Percentiles rank a stretch among this genome's conserved stretches.
These are phyloP conservation scores for Picea glauca DNA, from an alignment of 75 land plant genomes.

Conservation along the genomic window DNA sequence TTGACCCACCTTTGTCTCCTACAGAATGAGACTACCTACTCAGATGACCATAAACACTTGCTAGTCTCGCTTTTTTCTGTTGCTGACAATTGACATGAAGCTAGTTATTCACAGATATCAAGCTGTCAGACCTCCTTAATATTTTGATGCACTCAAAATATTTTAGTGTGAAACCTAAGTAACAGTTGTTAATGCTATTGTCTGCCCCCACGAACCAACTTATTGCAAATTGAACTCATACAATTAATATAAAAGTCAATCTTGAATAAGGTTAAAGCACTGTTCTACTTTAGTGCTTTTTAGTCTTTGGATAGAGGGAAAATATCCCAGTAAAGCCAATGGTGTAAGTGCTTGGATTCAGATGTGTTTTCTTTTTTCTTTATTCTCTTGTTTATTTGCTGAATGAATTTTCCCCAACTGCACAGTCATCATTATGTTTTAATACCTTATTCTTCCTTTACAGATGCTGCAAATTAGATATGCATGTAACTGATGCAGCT, in stretches of 20 bases:
- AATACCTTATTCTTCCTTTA: background rate
- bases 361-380: background rate
- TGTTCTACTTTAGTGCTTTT: background rate
- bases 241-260: background rate
- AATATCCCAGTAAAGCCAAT: background rate
- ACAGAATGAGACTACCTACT: background rate
- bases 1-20: background rate
- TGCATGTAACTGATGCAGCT: constrained; percentile 66
- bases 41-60: background rate
- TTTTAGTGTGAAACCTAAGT: background rate
- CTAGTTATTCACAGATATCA: background rate
- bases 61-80: background rate
- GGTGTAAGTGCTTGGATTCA: background rate
- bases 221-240: background rate
- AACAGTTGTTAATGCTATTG: constrained; percentile 2
- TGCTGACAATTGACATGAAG: background rate
- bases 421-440: background rate
- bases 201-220: background rate
- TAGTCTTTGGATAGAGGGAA: background rate
- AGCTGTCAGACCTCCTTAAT: background rate
- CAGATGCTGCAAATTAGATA: constrained; percentile 92
- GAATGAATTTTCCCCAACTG: background rate
- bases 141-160: background rate
- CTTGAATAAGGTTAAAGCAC: background rate
- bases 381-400: background rate